These are phyloP conservation scores for Ogataea saltuana DNA, from an alignment of 805 yeast genomes.

Conservation along the genomic window DNA sequence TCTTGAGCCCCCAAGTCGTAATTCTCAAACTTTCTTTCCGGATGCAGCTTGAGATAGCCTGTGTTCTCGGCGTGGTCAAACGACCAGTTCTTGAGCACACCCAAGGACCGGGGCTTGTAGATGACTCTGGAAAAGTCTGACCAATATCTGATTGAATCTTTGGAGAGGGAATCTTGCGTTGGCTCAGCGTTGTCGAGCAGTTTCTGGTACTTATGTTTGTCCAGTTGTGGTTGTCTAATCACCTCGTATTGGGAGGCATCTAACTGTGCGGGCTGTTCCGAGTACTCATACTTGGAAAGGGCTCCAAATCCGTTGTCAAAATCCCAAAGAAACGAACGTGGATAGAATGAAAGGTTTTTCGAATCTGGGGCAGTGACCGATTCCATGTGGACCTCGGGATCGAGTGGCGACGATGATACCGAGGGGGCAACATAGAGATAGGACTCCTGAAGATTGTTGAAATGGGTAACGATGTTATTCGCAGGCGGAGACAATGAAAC, in stretches of 20 bases:
- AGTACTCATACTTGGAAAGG: conserved; percentile 54
- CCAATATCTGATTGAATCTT: conserved; percentile 63
- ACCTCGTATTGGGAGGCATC: conserved; percentile 14
- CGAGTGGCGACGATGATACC: conserved; percentile 32
- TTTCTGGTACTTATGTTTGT: conserved; percentile 60
- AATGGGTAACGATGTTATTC: conserved; percentile 76
- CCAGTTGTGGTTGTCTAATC: conserved; percentile 34
- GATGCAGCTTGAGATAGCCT: conserved; percentile 27
- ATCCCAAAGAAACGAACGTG: conserved; percentile 84
- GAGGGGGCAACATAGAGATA: conserved; percentile 54
- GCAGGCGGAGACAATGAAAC: conserved; percentile 71
- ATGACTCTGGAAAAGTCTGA: conserved; percentile 73
- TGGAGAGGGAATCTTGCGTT: conserved; percentile 38
- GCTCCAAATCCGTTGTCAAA: conserved; percentile 75
- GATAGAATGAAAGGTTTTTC: conserved; percentile 64
- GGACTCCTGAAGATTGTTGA: conserved; percentile 76
- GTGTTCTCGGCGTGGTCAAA: conserved; percentile 39
- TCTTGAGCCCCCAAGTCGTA: conserved; percentile 62
- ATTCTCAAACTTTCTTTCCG: conserved; percentile 44
- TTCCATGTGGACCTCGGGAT: conserved; percentile 49
- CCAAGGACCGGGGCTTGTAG: conserved; percentile 59
- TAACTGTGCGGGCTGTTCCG: conserved; percentile 27
- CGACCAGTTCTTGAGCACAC: conserved; percentile 61
- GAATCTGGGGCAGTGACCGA: conserved; percentile 40
- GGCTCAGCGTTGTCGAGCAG: conserved; percentile 54